Conservation (phyloP, 345 rosid species). For the Eucalyptus tenuipes region DNA sequence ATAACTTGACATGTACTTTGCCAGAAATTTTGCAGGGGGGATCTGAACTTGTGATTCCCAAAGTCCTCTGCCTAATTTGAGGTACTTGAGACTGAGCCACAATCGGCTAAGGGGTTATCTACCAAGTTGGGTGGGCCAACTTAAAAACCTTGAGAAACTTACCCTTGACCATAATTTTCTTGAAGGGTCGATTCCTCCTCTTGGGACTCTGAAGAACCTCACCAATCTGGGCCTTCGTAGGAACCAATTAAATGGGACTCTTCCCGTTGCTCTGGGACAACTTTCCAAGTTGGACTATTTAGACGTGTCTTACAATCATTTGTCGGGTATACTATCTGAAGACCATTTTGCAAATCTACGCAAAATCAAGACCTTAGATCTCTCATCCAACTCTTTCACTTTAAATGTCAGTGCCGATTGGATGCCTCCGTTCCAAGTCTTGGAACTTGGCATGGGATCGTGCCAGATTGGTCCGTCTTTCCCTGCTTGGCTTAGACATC, state of each 20-base stretch:
- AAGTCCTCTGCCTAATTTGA: slow-evolving; percentile 11
- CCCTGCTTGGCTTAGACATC: slow-evolving; percentile 27
- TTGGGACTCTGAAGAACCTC: slow-evolving; percentile 12
- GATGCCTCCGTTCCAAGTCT: slow-evolving; percentile 33
- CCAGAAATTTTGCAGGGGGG: slow-evolving; percentile 10
- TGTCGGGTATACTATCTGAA: slow-evolving; percentile 15
- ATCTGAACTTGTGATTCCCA: background rate
- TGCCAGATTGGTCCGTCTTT: slow-evolving; percentile 26
- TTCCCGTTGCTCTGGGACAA: slow-evolving; percentile 21
- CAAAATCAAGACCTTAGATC: slow-evolving; percentile 6
- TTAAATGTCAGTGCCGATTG: slow-evolving; percentile 20
- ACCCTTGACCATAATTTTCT: slow-evolving; percentile 9
- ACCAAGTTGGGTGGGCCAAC: slow-evolving; percentile 27
- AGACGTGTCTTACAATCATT: slow-evolving; percentile 20
- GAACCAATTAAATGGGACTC: slow-evolving; percentile 24
- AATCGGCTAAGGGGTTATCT: slow-evolving; percentile 13
- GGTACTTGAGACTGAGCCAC: slow-evolving; percentile 5
- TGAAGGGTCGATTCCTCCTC: slow-evolving; percentile 18
- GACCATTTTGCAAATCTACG: slow-evolving; percentile 14
- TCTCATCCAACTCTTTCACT: slow-evolving; percentile 18
- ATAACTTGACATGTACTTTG: slow-evolving; percentile 24
- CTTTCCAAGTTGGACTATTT: slow-evolving; percentile 1
- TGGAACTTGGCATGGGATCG: slow-evolving; percentile 12
- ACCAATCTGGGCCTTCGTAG: background rate
- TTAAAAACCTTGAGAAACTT: slow-evolving; percentile 8